Evolutionary conservation across 2,329 filamentous ascomycete genomes (phyloP), one percentile per base, ranked within the genome.

Genomic region (Aspergillus versicolor): DNA sequence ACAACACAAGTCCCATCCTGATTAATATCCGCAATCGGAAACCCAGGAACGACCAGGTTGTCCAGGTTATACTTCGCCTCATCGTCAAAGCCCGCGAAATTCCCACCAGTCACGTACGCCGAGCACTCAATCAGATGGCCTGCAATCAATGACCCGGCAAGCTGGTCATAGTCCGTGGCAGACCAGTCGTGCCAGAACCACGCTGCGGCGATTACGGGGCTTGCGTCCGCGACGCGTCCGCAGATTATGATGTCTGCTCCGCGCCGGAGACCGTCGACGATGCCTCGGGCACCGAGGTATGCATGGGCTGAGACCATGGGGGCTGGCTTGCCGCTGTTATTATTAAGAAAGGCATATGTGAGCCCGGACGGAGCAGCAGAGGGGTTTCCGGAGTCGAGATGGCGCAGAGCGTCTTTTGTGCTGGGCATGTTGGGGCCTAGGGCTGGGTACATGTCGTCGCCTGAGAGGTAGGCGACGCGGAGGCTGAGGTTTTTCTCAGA

Each of bases 141-240:
- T 0, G 81, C 80, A 4, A 84, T 67, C 0, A 84, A 65, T 0
- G 80, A 71, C 0, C 79, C 79, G 0, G 82, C 83, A 5, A 86
- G 71, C 17, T 72, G 62, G 56, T 85, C 77, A 19, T 78, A 82
- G 22, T 79, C 74, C 0, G 71, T 75, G 13, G 79, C 74, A 0
- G 60, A 57, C 84, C 82, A 86, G 1, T 73, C 70, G 52, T 85
- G 77, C 78, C 82, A 86, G 71, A 76, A 85, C 63, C 78, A 79
- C 0, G 82, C 82, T 0, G 82, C 81, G 0, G 79, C 83, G 56
- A 85, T 83, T 0, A 84, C 81, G 0, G 81, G 81, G 3, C 76
- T 78, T 0, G 81, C 80, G 61, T 82, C 80, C 0, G 78, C 74
- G 1, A 78, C 78, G 3, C 80, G 73, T 0, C 80, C 80, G 52